Base-by-base conservation (phyloP, 108 stramenopile genomes). In the Pseudonitzschia multiseries region DNA sequence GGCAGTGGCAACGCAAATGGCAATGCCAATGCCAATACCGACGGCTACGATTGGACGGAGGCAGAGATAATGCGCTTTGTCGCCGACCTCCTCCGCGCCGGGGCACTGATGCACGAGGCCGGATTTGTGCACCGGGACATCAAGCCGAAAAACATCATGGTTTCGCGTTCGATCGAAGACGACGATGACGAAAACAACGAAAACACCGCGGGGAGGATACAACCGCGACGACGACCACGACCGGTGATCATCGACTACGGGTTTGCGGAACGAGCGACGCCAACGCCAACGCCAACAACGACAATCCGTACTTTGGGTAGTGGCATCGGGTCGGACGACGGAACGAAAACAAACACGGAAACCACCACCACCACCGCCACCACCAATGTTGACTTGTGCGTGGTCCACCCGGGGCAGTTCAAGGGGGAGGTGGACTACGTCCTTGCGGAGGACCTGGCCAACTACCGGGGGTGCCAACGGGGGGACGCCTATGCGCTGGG, bases 101-200 rank as follows among this genome's bases (percentile, higher is more conserved):
- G 73, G 21, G 31, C 33, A 14, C 42, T 68, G 14, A 32, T 75
- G 68, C 61, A 62, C 61, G 61, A 62, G 20, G 32, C 61, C 29
- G 61, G 61, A 3, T 85, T 95, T 48, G 87, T 86, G 0, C 92
- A 92, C 74, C 86, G 91, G 13, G 91, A 94, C 61, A 83, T 89
- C 79, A 89, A 89, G 81, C 92, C 92, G 10, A 91, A 94, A 74
- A 94, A 94, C 63, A 81, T 94, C 14, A 70, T 94, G 48, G 77
- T 92, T 13, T 60, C 64, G 56, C 20, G 13, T 12, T 31, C 57
- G 15, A 13, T 40, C 8, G 36, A 36, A 6, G 36, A 36, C 2
- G 6, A 2, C 36, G 36, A 36, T 5, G 4, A 36, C 36, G 36
- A 36, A n/a, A n/a, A n/a, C 36, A 36, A 2, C 36, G 36, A 36